Evolutionary conservation across 495 filamentous ascomycete genomes (phyloP).

Genomic region (Echria macrotheca): DNA sequence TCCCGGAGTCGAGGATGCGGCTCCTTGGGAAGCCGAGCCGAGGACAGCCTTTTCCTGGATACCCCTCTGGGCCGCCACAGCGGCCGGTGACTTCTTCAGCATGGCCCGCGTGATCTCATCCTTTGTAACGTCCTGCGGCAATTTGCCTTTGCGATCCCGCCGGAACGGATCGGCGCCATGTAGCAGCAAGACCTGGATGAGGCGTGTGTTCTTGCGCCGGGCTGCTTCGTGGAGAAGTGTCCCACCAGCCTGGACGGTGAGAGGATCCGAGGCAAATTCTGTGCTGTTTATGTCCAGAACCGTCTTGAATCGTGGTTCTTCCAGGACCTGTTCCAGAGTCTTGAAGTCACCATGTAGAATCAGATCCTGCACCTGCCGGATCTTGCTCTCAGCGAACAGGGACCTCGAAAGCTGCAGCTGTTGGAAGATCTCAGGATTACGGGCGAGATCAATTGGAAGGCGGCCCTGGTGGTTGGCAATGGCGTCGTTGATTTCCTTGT

Average conservation of each 20-base stretch:
- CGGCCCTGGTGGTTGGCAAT: slow-evolving; percentile 85
- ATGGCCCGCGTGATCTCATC: slow-evolving; percentile 83
- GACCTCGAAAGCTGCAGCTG: slow-evolving; percentile 87
- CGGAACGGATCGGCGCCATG: slow-evolving; percentile 98
- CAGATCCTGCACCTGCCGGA: slow-evolving; percentile 73
- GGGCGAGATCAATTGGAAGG: slow-evolving; percentile 79
- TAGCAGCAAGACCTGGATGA: slow-evolving; percentile 83
- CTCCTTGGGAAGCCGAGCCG: slow-evolving; percentile 60
- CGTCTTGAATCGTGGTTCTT: slow-evolving; percentile 76
- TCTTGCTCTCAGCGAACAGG: slow-evolving; percentile 80
- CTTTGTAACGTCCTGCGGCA: slow-evolving; percentile 95
- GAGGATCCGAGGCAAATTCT: slow-evolving; percentile 77
- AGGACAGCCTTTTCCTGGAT: slow-evolving; percentile 96
- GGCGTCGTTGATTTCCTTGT: slow-evolving; percentile 79
- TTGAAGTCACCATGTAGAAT: slow-evolving; percentile 69
- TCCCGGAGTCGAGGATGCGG: slow-evolving; percentile 47
- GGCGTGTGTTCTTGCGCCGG: slow-evolving; percentile 70
- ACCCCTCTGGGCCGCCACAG: slow-evolving; percentile 86
- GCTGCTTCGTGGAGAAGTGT: slow-evolving; percentile 93
- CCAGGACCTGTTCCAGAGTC: slow-evolving; percentile 67
- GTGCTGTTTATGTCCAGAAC: slow-evolving; percentile 84
- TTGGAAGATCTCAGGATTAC: slow-evolving; percentile 91
- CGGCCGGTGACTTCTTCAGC: slow-evolving; percentile 89
- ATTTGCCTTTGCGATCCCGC: slow-evolving; percentile 87
- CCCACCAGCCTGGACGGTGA: slow-evolving; percentile 69